phyloP scores from a whole-genome alignment of 2,329 filamentous ascomycete genomes.

The Exophiala viscosa region DNA sequence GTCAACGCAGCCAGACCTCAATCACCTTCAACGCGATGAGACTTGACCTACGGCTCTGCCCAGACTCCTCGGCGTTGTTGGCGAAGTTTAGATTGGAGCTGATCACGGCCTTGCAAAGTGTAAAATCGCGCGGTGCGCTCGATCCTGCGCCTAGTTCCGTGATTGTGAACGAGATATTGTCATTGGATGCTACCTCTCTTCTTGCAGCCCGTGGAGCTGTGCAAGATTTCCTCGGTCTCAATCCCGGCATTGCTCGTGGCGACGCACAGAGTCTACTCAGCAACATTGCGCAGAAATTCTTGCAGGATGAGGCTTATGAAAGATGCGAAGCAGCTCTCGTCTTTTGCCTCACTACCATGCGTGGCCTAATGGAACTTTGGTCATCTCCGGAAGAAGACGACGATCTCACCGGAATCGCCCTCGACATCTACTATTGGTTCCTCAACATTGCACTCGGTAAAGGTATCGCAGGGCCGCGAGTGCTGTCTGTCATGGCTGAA shows the following conservation, averaged over 20 bases:
- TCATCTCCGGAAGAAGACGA: conserved; percentile 50
- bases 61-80: conserved; percentile 3
- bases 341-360: conserved; percentile 65
- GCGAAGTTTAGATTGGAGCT: conserved; percentile 11
- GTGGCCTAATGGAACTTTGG: conserved; percentile 63
- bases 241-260: conserved; percentile 14
- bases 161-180: conserved; percentile 20
- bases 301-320: conserved; percentile 58
- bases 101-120: conserved; percentile 9
- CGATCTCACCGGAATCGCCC: conserved; percentile 62
- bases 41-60: conserved; percentile 16
- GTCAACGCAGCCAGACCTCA: conserved; percentile 3
- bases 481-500: conserved; percentile 63
- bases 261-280: conserved; percentile 46
- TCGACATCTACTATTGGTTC: conserved; percentile 76
- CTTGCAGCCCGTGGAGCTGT: conserved; percentile 18
- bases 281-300: conserved; percentile 46
- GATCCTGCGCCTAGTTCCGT: conserved; percentile 9
- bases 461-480: conserved; percentile 64
- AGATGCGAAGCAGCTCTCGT: conserved; percentile 71
- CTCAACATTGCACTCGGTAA: conserved; percentile 63
- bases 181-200: conserved; percentile 14
- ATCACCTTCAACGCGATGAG: neutral
- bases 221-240: conserved; percentile 14
- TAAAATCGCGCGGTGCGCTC: conserved; percentile 11